These are phyloP conservation scores for Plasmodium reichenowi DNA, from an alignment of 169 alveolate genomes.

Conservation along the genomic window DNA sequence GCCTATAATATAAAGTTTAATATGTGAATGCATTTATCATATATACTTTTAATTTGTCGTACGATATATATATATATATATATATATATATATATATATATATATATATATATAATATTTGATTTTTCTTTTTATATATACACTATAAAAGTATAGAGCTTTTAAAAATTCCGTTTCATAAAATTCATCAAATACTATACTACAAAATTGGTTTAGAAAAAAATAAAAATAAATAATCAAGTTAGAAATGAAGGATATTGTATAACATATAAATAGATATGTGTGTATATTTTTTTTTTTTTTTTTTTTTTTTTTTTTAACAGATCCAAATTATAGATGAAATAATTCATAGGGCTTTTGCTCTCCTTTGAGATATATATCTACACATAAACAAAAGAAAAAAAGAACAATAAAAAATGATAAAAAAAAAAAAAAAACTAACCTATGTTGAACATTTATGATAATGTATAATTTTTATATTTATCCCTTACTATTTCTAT, in stretches of 20 bases:
- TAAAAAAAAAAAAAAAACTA: not conserved
- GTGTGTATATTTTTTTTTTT: constrained; percentile 2
- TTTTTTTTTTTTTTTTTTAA: constrained; percentile 21
- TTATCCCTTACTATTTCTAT: constrained; percentile 34
- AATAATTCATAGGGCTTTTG: constrained; percentile 40
- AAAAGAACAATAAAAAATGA: too few relatives aligned
- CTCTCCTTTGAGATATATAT: constrained; percentile 20
- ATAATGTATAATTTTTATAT: not conserved
- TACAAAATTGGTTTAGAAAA: not conserved
- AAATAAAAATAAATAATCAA: not conserved
- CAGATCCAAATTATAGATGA: constrained; percentile 61
- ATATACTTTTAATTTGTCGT: not conserved
- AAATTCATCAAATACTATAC: constrained; percentile 41
- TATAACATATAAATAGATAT: not conserved
- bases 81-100: not conserved
- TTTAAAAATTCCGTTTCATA: constrained; percentile 69
- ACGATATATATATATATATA: not conserved
- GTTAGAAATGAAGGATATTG: not conserved
- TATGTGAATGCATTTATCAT: not conserved
- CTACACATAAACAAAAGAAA: not conserved
- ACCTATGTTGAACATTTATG: not conserved
- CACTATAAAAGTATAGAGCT: constrained; percentile 60
- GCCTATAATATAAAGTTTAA: constrained; percentile 2
- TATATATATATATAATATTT: not conserved
- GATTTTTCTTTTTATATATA: constrained; percentile 14